A percentile compares a stretch with the other conserved stretches of the same genome.
These are phyloP conservation scores for Nyctanthes arbortristis DNA, from an alignment of 257 asterid genomes.

Conservation along the genomic window DNA sequence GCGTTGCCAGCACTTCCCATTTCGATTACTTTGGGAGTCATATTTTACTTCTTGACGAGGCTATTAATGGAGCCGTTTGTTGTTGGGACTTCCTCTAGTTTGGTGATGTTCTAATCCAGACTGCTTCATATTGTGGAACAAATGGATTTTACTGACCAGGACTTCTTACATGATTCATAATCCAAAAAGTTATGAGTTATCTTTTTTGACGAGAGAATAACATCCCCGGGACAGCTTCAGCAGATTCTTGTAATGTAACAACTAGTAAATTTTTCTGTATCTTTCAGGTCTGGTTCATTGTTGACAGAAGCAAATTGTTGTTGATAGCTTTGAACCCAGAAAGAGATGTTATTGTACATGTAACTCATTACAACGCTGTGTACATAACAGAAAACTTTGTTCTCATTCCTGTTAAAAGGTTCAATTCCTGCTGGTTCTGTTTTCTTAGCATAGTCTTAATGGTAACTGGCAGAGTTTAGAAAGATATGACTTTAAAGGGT, in stretches of 20 bases:
- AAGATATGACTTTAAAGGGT: neutral
- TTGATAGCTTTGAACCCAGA: conserved; percentile 16
- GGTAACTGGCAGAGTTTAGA: neutral
- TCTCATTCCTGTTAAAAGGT: neutral
- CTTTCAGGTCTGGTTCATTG: conserved; percentile 34
- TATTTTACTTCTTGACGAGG: conserved; percentile 91
- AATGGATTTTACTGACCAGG: conserved; percentile 19
- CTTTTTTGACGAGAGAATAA: conserved; percentile 17
- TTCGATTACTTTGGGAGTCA: conserved; percentile 75
- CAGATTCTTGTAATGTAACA: conserved; percentile 15
- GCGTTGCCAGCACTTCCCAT: conserved; percentile 97
- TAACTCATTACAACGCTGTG: neutral
- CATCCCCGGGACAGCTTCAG: conserved; percentile 6
- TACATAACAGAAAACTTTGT: neutral
- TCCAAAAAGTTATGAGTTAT: conserved; percentile 8
- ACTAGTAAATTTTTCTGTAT: conserved; percentile 18
- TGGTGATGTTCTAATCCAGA: conserved; percentile 73
- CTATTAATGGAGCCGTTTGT: conserved; percentile 92
- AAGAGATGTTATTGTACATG: conserved; percentile 22
- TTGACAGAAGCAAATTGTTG: conserved; percentile 24
- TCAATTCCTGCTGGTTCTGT: neutral
- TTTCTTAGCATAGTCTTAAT: neutral
- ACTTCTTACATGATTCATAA: neutral
- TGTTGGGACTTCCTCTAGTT: conserved; percentile 80
- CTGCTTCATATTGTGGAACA: conserved; percentile 4